Conservation (phyloP, 164 flowering plant species). For the Berberis thunbergii region DNA sequence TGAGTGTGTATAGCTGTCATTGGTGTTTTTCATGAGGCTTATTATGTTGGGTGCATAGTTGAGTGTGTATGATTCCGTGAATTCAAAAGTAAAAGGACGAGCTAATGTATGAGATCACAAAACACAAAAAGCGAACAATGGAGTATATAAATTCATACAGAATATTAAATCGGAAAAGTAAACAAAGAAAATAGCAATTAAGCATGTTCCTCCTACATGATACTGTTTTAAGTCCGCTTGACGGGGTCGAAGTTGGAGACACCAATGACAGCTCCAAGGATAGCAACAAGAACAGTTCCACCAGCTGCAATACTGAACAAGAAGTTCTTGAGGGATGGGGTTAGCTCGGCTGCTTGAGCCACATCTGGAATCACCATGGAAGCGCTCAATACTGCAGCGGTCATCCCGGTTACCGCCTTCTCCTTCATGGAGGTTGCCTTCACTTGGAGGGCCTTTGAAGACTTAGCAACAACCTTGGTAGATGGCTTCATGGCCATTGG, state of each 20-base stretch:
- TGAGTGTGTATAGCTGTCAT: too few species aligned
- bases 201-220: neutral
- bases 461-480: conserved; percentile 10
- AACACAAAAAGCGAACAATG: too few species aligned
- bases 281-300: conserved; percentile 48
- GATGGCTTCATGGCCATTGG: conserved; percentile 38
- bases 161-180: neutral
- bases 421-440: conserved; percentile 53
- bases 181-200: neutral
- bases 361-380: conserved; percentile 58
- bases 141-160: too few species aligned
- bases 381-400: conserved; percentile 54
- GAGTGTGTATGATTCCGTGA: too few species aligned
- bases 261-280: conserved; percentile 63
- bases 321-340: conserved; percentile 79
- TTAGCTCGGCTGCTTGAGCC: conserved; percentile 62
- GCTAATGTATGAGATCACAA: too few species aligned
- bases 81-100: too few species aligned
- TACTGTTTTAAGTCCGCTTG: conserved; percentile 36
- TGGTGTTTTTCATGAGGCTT: too few species aligned
- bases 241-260: conserved; percentile 90
- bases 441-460: conserved; percentile 23
- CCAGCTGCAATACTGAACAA: conserved; percentile 77
- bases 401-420: conserved; percentile 50
- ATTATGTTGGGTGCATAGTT: too few species aligned